Conservation (phyloP, 2,329 filamentous ascomycete genomes). For the Mariannaea elegans region DNA sequence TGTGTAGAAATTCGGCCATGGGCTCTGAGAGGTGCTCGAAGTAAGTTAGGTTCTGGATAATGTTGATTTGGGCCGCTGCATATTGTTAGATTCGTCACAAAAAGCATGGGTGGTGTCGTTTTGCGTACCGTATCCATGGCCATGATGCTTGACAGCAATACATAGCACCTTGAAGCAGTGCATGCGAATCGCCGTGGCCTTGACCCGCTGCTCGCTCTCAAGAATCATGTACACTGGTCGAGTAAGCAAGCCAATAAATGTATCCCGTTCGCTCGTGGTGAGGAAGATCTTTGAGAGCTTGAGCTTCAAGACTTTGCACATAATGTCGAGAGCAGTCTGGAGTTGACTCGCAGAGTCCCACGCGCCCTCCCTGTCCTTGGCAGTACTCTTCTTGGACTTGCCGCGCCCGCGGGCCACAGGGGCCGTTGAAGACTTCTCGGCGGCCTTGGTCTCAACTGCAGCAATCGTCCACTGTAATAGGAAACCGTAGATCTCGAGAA, state of each 20-base stretch:
- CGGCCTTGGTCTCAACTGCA: slow-evolving; percentile 91
- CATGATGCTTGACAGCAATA: slow-evolving; percentile 96
- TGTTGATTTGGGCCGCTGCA: slow-evolving; percentile 91
- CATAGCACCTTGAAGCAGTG: slow-evolving; percentile 97
- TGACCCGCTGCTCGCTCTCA: slow-evolving; percentile 92
- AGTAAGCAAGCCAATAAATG: slow-evolving; percentile 91
- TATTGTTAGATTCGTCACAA: slow-evolving; percentile 39
- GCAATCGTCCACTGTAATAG: slow-evolving; percentile 94
- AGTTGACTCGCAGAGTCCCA: slow-evolving; percentile 94
- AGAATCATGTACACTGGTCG: slow-evolving; percentile 92
- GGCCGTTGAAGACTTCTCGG: slow-evolving; percentile 80
- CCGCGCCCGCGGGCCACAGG: slow-evolving; percentile 77
- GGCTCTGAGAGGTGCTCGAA: slow-evolving; percentile 99
- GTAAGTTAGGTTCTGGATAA: slow-evolving; percentile 96
- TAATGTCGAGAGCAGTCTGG: slow-evolving; percentile 87
- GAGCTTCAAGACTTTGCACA: slow-evolving; percentile 95
- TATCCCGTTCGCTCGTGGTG: slow-evolving; percentile 95
- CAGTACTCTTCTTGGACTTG: slow-evolving; percentile 79
- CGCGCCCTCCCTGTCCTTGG: slow-evolving; percentile 81
- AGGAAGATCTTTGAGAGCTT: slow-evolving; percentile 94
- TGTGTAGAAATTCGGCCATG: slow-evolving; percentile 98
- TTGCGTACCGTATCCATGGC: slow-evolving; percentile 86
- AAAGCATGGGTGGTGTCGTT: not conserved
- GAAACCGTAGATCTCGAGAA: slow-evolving; percentile 94
- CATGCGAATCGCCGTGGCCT: slow-evolving; percentile 90